These are phyloP conservation scores for Kalmanozyma brasiliensis DNA, from an alignment of 1,284 basidiomycete species.

Conservation along the genomic window DNA sequence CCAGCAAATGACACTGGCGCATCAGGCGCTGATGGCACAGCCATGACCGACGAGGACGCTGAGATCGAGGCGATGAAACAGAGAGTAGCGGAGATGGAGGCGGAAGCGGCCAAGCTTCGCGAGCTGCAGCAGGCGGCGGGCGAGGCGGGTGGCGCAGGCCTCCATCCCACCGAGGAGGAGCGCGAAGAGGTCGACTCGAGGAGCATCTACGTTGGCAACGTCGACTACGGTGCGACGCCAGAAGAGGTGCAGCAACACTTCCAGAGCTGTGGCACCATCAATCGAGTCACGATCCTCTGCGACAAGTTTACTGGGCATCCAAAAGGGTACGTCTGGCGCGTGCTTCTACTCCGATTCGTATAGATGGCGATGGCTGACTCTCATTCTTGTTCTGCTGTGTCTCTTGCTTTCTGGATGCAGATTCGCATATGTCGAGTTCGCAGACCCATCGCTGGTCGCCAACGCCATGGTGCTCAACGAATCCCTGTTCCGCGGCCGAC, in stretches of 20 bases:
- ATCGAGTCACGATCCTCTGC: conserved; percentile 97
- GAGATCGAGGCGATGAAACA: conserved; percentile 82
- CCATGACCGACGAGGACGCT: conserved; percentile 59
- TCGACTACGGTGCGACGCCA: conserved; percentile 96
- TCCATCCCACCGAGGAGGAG: conserved; percentile 62
- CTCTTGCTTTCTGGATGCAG: conserved; percentile 69
- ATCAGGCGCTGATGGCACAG: conserved; percentile 12
- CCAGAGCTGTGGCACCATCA: conserved; percentile 96
- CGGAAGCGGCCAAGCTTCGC: conserved; percentile 85
- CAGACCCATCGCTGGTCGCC: conserved; percentile 90
- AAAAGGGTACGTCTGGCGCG: conserved; percentile 79
- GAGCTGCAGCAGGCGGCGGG: conserved; percentile 89
- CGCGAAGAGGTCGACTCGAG: conserved; percentile 80
- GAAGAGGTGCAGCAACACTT: conserved; percentile 99
- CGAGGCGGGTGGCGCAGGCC: conserved; percentile 66
- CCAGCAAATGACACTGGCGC: conserved; percentile 3
- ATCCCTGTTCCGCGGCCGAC: conserved; percentile 88
- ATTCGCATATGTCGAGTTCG: conserved; percentile 98
- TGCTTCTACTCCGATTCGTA: not conserved
- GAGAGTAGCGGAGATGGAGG: conserved; percentile 80
- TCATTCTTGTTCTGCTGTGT: not conserved
- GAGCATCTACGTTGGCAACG: conserved; percentile 97
- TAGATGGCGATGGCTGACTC: not conserved
- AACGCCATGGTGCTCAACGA: conserved; percentile 96
- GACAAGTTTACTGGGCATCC: conserved; percentile 99